A percentile compares a stretch with the other conserved stretches of the same genome.
Evolutionary conservation across 345 rosid genomes (phyloP).

Genomic region (Bruguiera sexangula): DNA sequence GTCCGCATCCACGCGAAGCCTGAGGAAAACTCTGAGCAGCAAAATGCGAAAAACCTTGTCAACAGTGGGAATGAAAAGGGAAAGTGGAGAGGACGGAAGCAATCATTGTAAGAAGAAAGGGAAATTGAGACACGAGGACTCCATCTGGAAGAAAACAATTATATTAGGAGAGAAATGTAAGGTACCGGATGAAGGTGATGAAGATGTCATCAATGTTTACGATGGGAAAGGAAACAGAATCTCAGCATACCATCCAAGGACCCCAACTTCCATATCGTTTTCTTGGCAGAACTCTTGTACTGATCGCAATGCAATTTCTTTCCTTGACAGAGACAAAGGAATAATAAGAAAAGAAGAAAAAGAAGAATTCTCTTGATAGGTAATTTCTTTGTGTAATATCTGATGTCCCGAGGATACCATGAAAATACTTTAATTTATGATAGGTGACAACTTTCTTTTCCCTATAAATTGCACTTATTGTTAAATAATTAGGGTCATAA

Average conservation of each 20-base stretch:
- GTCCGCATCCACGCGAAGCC: constrained; percentile 17
- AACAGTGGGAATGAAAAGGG: constrained; percentile 19
- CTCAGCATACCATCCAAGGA: constrained; percentile 40
- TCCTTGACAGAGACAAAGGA: constrained; percentile 13
- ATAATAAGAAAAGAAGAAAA: not conserved
- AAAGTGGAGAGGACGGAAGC: constrained; percentile 2
- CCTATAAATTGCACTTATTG: too few relatives aligned
- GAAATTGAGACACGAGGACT: constrained; percentile 45
- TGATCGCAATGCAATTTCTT: constrained; percentile 22
- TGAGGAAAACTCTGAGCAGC: constrained; percentile 18
- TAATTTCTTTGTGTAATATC: too few relatives aligned
- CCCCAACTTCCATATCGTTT: constrained; percentile 29
- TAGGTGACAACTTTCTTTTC: too few relatives aligned
- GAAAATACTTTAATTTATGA: too few relatives aligned
- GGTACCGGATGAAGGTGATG: constrained; percentile 41
- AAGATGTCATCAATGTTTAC: constrained; percentile 20
- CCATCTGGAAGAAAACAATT: constrained; percentile 55
- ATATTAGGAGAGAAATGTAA: constrained; percentile 71
- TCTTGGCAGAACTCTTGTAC: constrained; percentile 39
- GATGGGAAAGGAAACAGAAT: constrained; percentile 44
- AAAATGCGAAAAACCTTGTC: constrained; percentile 43
- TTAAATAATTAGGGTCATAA: too few relatives aligned
- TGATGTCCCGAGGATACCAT: too few relatives aligned
- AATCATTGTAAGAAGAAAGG: constrained; percentile 20
- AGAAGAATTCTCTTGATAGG: constrained; percentile 4